Base-by-base conservation (phyloP, 208 protist genomes). In the Leishmania tarentolae region DNA sequence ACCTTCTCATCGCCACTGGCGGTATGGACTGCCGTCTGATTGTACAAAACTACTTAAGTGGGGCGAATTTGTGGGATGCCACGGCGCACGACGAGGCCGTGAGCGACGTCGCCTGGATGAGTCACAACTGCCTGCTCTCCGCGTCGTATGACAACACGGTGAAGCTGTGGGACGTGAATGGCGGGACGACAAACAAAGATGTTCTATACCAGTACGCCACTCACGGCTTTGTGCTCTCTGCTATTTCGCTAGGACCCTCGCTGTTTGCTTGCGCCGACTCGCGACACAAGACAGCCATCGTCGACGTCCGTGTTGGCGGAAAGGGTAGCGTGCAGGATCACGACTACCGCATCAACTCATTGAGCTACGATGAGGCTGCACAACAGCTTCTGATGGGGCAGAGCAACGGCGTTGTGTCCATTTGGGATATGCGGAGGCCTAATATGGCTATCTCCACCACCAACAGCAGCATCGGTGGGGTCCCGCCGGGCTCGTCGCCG, bases 71-170 rank as follows among this genome's bases (percentile, higher is more conserved):
- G 42, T 91, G 87, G 86, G 87, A 93, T 35, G 86, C 90, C 40
- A 75, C 74, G 37, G 92, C 87, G 17, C 94, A 97, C 80, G 91
- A 92, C 65, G 90, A 97, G 87, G 90, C 86, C 47, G 85, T 96
- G 42, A 91, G 88, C 52, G 91, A 95, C 78, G 83, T 96, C 31
- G 80, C 88, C 42, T 97, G 94, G 93, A 92, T 97, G 85, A 90
- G 92, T 68, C 78, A 87, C n/a, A 87, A 91, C 72, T 82, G 77
- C 52, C 28, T 97, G 52, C 89, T 97, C 11, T 94, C 91, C 68
- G 94, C 91, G 17, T 96, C 93, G 21, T 96, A 94, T 88, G 94
- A 97, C 79, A 83, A 86, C 66, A 96, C 93, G 37, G 93, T 96
- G 71, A 95, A 91, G 86, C 81, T 96, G 83, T 97, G 94, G 92